These are phyloP conservation scores for Thinopyrum obtusiflorum DNA, from an alignment of 202 grass and related monocot genomes.

Conservation along the genomic window DNA sequence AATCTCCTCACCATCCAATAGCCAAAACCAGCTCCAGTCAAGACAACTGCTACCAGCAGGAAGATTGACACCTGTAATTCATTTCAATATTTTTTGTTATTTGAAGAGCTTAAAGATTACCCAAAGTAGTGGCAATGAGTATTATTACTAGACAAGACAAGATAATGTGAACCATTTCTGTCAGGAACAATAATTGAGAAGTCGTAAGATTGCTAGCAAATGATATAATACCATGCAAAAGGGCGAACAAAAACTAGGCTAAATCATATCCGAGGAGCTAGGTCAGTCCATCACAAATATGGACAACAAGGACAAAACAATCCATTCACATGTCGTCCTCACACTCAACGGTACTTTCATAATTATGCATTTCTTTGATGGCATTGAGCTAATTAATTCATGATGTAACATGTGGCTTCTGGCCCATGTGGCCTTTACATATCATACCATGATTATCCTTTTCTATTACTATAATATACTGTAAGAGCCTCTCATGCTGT, in stretches of 20 bases:
- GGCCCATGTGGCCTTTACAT: not conserved
- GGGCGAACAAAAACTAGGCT: not conserved
- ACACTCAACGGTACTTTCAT: not conserved
- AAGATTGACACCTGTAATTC: slow-evolving; percentile 78
- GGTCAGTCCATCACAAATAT: not conserved
- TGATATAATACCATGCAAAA: not conserved
- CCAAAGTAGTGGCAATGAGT: not conserved
- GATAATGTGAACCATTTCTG: not conserved
- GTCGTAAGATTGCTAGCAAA: not conserved
- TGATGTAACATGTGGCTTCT: not conserved
- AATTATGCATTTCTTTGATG: not conserved
- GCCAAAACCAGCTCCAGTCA: slow-evolving; percentile 86
- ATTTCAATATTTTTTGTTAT: slow-evolving; percentile 22
- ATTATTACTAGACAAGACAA: not conserved
- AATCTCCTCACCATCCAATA: slow-evolving; percentile 90
- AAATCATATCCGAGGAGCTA: slow-evolving; percentile 2
- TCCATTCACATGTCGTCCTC: not conserved
- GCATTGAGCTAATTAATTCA: not conserved
- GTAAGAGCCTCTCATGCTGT: not conserved
- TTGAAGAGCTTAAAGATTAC: slow-evolving; percentile 10
- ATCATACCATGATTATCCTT: not conserved
- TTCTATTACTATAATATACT: not conserved
- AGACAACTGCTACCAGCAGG: slow-evolving; percentile 63
- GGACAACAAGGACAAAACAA: not conserved
- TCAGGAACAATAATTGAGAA: not conserved